Percentiles rank a stretch among this genome's conserved stretches.
Conservation (phyloP, 129 eudicot genomes). For the Chrysanthemum makinoi region DNA sequence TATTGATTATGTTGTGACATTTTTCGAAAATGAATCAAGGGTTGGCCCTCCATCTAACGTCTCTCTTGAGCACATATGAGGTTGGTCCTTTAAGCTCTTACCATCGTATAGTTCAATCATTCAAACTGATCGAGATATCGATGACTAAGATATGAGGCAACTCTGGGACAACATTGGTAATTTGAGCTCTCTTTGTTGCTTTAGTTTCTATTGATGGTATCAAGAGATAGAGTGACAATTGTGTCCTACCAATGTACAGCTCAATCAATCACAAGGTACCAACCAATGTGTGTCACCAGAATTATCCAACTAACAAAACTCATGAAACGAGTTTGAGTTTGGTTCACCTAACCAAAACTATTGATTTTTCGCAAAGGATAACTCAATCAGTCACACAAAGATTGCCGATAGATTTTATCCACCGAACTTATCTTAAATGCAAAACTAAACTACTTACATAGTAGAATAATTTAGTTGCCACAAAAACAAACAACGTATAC, state of each 20-base stretch:
- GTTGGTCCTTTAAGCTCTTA: too few species aligned
- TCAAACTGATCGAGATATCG: background rate
- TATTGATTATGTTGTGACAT: too few species aligned
- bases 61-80: too few species aligned
- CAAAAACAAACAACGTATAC: too few species aligned
- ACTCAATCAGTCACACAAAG: background rate
- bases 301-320: background rate
- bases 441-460: too few species aligned
- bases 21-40: too few species aligned
- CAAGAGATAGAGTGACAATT: background rate
- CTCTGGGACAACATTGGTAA: background rate
- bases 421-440: too few species aligned
- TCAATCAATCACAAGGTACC: too few species aligned
- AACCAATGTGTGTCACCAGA: background rate
- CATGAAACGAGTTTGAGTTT: background rate
- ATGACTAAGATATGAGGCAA: background rate
- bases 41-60: too few species aligned
- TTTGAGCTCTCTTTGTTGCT: slow-evolving; percentile 11
- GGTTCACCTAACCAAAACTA: background rate
- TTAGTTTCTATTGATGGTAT: background rate
- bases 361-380: background rate
- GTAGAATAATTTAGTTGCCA: too few species aligned
- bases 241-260: slow-evolving; percentile 10
- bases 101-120: background rate
- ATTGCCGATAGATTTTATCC: background rate